phyloP scores from a whole-genome alignment of 257 asterid genomes.

The Solanum paucissectum region DNA sequence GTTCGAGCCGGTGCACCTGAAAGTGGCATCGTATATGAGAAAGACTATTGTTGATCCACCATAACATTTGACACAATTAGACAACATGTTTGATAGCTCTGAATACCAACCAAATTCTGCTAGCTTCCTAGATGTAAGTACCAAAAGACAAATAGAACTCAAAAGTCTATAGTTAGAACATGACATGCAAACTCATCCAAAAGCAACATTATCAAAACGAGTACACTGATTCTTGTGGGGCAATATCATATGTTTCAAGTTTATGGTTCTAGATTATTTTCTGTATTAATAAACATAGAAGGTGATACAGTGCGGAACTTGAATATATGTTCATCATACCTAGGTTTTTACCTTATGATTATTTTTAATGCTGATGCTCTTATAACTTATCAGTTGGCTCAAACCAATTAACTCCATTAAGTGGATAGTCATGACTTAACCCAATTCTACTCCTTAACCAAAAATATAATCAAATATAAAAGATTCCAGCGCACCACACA shows the following conservation, averaged over 20 bases:
- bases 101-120: neutral
- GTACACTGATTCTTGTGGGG: neutral
- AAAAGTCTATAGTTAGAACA: neutral
- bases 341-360: neutral
- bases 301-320: neutral
- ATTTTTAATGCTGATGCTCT: neutral
- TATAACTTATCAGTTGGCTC: neutral
- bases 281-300: neutral
- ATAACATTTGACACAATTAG: neutral
- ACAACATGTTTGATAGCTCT: neutral
- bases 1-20: slow-evolving; percentile 77
- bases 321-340: neutral
- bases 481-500: slow-evolving; percentile 62
- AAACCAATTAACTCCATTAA: neutral
- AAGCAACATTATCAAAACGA: neutral
- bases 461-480: neutral
- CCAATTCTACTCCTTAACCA: neutral
- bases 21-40: neutral
- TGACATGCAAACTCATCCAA: neutral
- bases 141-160: neutral
- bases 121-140: neutral
- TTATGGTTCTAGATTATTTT: neutral
- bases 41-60: neutral
- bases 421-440: neutral
- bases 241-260: neutral